Evolutionary conservation across 306 rosid species (phyloP).

Genomic region (Dryas alaskensis): DNA sequence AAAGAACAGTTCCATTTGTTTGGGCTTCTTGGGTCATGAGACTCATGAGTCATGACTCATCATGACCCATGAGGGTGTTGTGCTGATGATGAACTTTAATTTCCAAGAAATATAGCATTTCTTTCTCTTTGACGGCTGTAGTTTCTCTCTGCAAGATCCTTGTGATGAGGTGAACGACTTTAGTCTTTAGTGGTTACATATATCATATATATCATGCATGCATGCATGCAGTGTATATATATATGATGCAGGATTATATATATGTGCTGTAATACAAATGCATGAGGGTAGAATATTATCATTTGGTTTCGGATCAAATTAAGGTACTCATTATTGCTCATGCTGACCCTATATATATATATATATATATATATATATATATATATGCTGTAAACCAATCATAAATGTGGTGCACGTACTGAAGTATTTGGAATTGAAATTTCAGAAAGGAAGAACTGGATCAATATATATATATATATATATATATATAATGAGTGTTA

Average conservation of each 20-base stretch:
- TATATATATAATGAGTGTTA: no score
- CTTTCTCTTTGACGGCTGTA: conserved; percentile 33
- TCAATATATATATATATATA: no score
- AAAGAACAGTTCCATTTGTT: not conserved
- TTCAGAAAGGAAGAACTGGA: no score
- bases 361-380: not conserved
- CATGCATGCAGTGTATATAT: not conserved
- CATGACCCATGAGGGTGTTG: no score
- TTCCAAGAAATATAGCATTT: not conserved
- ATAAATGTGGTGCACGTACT: no score
- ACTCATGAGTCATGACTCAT: no score
- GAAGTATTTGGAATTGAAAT: no score
- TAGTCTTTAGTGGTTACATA: conserved; percentile 33
- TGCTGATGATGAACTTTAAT: not conserved
- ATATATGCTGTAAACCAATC: no score
- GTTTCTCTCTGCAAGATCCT: conserved; percentile 30
- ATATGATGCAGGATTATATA: not conserved
- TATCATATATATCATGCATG: not conserved
- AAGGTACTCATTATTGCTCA: not conserved
- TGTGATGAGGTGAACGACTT: conserved; percentile 30
- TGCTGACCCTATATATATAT: not conserved
- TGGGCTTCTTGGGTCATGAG: not conserved
- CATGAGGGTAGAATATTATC: conserved; percentile 36
- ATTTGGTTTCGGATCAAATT: not conserved
- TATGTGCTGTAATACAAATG: not conserved